Base-by-base conservation (phyloP, 2,329 filamentous ascomycete species). In the Colletotrichum costaricense region DNA sequence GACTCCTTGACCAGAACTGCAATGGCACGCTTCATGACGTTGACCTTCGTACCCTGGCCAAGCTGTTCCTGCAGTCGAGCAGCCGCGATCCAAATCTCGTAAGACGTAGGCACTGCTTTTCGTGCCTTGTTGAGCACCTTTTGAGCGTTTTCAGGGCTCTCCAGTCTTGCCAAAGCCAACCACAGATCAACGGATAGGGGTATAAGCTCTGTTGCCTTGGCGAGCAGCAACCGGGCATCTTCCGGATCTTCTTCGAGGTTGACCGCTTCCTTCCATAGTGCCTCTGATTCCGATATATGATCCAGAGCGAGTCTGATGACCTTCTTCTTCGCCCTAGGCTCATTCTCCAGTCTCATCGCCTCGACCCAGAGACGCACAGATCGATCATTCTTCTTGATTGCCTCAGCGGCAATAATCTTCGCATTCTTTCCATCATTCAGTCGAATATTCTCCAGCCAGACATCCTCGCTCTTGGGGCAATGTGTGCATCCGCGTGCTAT, bases 231-330 rank as follows among this genome's bases (percentile, higher is more conserved):
- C 75, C 93, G 92, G 5, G 97, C 97, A 84, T 98, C 95, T 35
- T 93, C 93, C 0, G 93, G 90, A 77, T 98, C 93, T 79, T 98
- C 96, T 80, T 98, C 97, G 68, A 98, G 86, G 77, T 98, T 98
- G 75, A 99, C 96, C 5, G 96, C 93, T 80, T 97, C 95, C 81
- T 98, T 99, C 97, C 97, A 99, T n/a, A 99, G 89, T 55, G 94
- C 93, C 60, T 98, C 97, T 0, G 96, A 98, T 79, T 98, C 95
- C 0, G 95, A 95, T 54, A 98, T 94, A 79, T 98, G 93, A 78
- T 98, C 94, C 57, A 99, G 88, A 0, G 97, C 97, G 80, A 97
- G 94, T 68, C 95, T 91, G 42, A 98, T 91, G 8, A 99, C 97
- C 79, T 95, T 92, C 84, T 98, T 98, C 84, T 97, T 97, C 12